These are phyloP conservation scores for Penicillium sp. DNA, from an alignment of 2,329 filamentous ascomycete species.

Conservation along the genomic window DNA sequence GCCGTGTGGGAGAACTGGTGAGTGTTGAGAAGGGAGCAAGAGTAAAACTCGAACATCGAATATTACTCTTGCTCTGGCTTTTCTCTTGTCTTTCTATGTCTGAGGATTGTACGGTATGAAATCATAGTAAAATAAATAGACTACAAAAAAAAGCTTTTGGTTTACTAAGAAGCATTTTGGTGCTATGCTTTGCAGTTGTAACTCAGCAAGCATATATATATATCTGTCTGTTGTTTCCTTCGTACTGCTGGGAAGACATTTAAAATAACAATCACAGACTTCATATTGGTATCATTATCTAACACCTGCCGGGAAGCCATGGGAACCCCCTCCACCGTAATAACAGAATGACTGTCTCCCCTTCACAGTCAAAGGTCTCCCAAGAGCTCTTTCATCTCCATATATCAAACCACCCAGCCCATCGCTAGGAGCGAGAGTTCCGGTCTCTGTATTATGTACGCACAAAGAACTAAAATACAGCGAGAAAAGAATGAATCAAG, in stretches of 20 bases:
- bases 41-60: background rate
- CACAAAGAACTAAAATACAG: conserved; percentile 28
- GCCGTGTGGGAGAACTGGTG: conserved; percentile 87
- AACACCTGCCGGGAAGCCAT: conserved; percentile 25
- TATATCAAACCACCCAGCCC: conserved; percentile 10
- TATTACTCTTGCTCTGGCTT: background rate
- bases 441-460: conserved; percentile 24
- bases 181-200: background rate
- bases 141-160: background rate
- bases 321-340: conserved; percentile 19
- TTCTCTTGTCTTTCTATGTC: background rate
- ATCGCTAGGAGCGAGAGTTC: conserved; percentile 7
- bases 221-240: background rate
- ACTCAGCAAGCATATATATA: background rate
- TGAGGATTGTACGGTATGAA: background rate
- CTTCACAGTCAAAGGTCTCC: background rate
- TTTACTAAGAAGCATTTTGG: background rate
- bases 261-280: conserved; percentile 12
- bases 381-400: background rate
- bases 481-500: conserved; percentile 18
- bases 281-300: conserved; percentile 32
- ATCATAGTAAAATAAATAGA: background rate
- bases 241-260: background rate
- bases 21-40: conserved; percentile 17
- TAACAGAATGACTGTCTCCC: conserved; percentile 8